Evolutionary conservation across 129 eudicot species (phyloP).

Genomic region (Centrapalus pauciflorus): DNA sequence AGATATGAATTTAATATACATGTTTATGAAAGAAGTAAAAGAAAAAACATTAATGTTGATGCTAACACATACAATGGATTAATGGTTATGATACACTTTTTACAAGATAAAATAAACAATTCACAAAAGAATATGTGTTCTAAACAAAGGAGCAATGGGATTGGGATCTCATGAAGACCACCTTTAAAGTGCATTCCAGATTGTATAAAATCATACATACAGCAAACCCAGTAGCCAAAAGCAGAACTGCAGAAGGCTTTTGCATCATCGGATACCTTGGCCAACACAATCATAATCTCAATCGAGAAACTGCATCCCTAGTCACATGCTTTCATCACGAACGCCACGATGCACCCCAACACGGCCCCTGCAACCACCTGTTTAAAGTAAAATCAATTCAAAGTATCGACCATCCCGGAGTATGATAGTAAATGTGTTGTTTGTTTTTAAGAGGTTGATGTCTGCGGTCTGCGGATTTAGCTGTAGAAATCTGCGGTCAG

Average conservation of each 20-base stretch:
- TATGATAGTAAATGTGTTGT: not conserved
- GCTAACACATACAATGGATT: not conserved
- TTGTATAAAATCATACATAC: slow-evolving; percentile 12
- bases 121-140: not conserved
- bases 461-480: too few relatives aligned
- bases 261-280: slow-evolving; percentile 16
- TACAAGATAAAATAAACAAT: slow-evolving; percentile 1
- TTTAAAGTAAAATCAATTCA: not conserved
- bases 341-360: slow-evolving; percentile 45
- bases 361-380: slow-evolving; percentile 66
- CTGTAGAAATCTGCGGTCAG: too few relatives aligned
- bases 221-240: slow-evolving; percentile 12
- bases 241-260: slow-evolving; percentile 16
- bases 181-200: slow-evolving; percentile 8
- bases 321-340: slow-evolving; percentile 36
- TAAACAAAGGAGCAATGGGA: slow-evolving; percentile 14
- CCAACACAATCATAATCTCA: slow-evolving; percentile 5
- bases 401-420: too few relatives aligned
- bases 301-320: not conserved
- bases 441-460: not conserved
- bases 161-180: slow-evolving; percentile 11
- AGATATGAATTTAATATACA: too few relatives aligned
- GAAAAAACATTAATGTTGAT: too few relatives aligned
- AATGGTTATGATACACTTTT: slow-evolving; percentile 9
- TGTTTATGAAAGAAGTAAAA: too few relatives aligned